Base-by-base conservation (phyloP, 2,329 filamentous ascomycete species). In the Pyrenophora seminiperda region DNA sequence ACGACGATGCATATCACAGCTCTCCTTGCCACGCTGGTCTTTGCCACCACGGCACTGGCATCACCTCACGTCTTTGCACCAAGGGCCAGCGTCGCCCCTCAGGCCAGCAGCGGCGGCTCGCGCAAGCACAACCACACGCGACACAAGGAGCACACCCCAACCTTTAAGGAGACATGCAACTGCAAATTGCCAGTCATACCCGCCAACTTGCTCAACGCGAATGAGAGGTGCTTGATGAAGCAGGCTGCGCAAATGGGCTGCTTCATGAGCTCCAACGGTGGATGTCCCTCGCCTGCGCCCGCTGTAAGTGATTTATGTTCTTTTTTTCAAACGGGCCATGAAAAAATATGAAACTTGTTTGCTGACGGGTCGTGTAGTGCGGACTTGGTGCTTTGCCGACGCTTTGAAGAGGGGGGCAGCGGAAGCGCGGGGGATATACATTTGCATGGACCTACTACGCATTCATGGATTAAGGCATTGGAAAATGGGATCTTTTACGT, bases 171-270 rank as follows among this genome's bases (percentile, higher is more conserved):
- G 11, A 18, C 29, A 10, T 70, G 67, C 40, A 50, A 65, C 9
- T 70, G 66, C 38, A 17, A 45, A 7, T 58, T 58, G 44, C 62
- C 67, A 1, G 49, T 70, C 24, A 51, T 70, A 10, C 67, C 67
- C 1, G 46, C 57, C 27, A 57, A 66, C 38, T 27, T 62, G 49
- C 53, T 70, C 34, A 59, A 44, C 17, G 45, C 48, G 11, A 56
- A 58, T 7, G 65, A 70, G 56, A 57, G 42, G 43, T 61, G 58
- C 41, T 43, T 55, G 37, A 57, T 61, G 53, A 49, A 59, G 14
- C 47, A 55, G 31, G 51, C 58, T 6, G 47, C 53, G 13, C 41
- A 47, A 3, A 54, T 61, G 51, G 58, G 53, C 4, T 61, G 58
- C 40, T 61, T 54, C 27, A 17, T 59, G 18, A 43, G 46, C 29